phyloP scores from a whole-genome alignment of 495 filamentous ascomycete genomes.

The Talaromyces wortmannii region DNA sequence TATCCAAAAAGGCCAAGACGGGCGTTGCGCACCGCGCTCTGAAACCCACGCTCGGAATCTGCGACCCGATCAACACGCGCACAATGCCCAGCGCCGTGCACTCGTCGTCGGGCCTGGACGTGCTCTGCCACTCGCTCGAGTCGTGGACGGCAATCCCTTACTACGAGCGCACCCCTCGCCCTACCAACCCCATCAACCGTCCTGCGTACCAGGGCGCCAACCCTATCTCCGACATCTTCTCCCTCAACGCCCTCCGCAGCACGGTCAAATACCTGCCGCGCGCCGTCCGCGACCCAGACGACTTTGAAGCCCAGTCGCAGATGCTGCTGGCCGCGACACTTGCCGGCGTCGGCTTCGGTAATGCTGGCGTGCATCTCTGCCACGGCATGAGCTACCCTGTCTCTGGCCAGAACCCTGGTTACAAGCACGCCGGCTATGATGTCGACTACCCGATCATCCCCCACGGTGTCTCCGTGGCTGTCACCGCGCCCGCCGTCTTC shows the following conservation, averaged over 20 bases:
- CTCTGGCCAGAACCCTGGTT: slow-evolving; percentile 85
- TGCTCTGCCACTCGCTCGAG: slow-evolving; percentile 89
- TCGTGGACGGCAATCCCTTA: slow-evolving; percentile 97
- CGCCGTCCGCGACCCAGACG: slow-evolving; percentile 78
- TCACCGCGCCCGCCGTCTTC: slow-evolving; percentile 92
- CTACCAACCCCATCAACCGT: slow-evolving; percentile 80
- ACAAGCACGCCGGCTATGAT: slow-evolving; percentile 78
- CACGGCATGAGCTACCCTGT: slow-evolving; percentile 98
- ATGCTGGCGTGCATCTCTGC: slow-evolving; percentile 94
- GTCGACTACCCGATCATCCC: slow-evolving; percentile 76
- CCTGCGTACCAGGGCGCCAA: slow-evolving; percentile 97
- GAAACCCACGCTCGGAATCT: slow-evolving; percentile 93
- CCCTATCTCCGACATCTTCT: slow-evolving; percentile 95
- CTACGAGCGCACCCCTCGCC: slow-evolving; percentile 73
- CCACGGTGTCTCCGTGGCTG: slow-evolving; percentile 91
- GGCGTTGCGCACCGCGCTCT: slow-evolving; percentile 92
- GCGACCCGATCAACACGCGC: slow-evolving; percentile 88
- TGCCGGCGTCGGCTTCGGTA: slow-evolving; percentile 93
- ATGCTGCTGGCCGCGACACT: slow-evolving; percentile 95
- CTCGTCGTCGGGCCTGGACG: slow-evolving; percentile 83
- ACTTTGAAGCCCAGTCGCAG: slow-evolving; percentile 82
- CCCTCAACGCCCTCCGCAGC: slow-evolving; percentile 67
- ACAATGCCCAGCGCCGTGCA: slow-evolving; percentile 94
- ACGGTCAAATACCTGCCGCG: slow-evolving; percentile 89
- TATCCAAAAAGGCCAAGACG: slow-evolving; percentile 82